Percentiles rank a stretch among this genome's conserved stretches.
phyloP scores from a whole-genome alignment of 768 basidiomycete genomes.

The Clitopilus passeckerianus region DNA sequence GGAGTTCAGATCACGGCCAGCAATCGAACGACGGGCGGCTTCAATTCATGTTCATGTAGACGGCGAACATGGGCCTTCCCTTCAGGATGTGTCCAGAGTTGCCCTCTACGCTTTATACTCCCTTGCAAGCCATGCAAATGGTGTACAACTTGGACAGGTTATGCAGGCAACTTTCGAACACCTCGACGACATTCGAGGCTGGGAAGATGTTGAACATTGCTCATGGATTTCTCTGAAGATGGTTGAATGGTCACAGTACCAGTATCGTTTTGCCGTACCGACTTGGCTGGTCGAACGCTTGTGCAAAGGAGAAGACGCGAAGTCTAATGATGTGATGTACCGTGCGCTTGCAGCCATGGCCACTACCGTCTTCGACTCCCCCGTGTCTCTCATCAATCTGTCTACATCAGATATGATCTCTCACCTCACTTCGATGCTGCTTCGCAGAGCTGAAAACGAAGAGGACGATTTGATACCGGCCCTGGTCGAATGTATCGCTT shows the following conservation, averaged over 20 bases:
- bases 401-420: conserved; percentile 88
- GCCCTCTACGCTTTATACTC: conserved; percentile 67
- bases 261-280: conserved; percentile 88
- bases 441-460: conserved; percentile 63
- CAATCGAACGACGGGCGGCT: conserved; percentile 76
- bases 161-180: conserved; percentile 70
- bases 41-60: conserved; percentile 88
- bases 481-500: conserved; percentile 73
- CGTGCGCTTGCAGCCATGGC: conserved; percentile 74
- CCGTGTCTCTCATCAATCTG: conserved; percentile 80
- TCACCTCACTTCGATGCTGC: conserved; percentile 67
- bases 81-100: conserved; percentile 68
- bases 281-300: conserved; percentile 80
- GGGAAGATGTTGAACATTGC: conserved; percentile 68
- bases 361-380: conserved; percentile 76
- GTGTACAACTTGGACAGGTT: conserved; percentile 65
- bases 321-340: conserved; percentile 35
- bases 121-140: conserved; percentile 72
- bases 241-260: conserved; percentile 88
- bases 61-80: conserved; percentile 80
- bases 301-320: conserved; percentile 45
- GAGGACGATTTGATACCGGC: conserved; percentile 62
- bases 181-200: conserved; percentile 56
- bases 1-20: conserved; percentile 79
- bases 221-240: conserved; percentile 77